Conservation (phyloP, 169 alveolate genomes). For the Plasmodium adleri region DNA sequence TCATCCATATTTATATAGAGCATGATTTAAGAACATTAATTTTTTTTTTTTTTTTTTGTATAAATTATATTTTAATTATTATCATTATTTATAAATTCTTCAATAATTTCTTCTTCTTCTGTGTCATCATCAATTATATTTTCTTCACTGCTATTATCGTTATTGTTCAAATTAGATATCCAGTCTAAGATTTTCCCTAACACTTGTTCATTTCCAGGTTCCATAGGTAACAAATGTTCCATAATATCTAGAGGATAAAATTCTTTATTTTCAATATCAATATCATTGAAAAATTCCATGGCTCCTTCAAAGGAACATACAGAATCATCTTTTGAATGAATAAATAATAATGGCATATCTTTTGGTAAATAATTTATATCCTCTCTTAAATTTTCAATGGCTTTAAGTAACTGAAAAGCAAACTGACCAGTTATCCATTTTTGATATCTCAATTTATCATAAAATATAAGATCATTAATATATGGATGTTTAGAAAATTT, state of each 20-base stretch:
- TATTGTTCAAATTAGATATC: background rate
- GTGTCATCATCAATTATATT: too few species aligned
- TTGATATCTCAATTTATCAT: background rate
- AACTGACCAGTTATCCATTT: background rate
- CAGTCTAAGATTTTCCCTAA: slow-evolving; percentile 1
- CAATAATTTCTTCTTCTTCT: too few species aligned
- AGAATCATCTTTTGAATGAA: background rate
- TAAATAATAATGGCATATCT: background rate
- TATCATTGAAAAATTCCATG: background rate
- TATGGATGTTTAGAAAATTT: background rate
- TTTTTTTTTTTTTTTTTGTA: too few species aligned
- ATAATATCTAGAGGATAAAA: background rate
- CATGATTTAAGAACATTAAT: too few species aligned
- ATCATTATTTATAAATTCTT: too few species aligned
- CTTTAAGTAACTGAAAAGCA: background rate
- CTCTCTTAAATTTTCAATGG: background rate
- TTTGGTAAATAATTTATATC: background rate
- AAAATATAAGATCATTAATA: slow-evolving; percentile 6
- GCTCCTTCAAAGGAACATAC: background rate
- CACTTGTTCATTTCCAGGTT: background rate
- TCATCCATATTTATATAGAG: too few species aligned
- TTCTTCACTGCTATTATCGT: too few species aligned
- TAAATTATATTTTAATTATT: too few species aligned
- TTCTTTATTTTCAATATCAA: background rate
- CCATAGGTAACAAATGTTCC: background rate